Evolutionary conservation across 192 early-diverging fungal genomes (phyloP).

Genomic region (Backusella circina): DNA sequence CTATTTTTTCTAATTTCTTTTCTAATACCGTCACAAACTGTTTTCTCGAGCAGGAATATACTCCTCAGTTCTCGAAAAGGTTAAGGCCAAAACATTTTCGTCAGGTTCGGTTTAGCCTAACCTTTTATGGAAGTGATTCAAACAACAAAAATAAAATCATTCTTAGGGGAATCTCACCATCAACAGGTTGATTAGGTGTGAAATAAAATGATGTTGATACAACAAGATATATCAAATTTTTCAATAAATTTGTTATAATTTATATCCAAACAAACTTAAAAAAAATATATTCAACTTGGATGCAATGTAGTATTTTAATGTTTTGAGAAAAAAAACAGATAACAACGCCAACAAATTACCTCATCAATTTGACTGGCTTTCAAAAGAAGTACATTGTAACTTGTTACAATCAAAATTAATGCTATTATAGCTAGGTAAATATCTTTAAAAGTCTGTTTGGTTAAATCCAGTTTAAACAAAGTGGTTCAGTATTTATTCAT

Average conservation of each 20-base stretch:
- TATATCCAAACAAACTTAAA: background rate
- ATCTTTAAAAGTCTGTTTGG: background rate
- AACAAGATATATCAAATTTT: no score
- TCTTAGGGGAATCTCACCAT: background rate
- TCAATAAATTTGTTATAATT: no score
- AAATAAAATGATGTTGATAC: background rate
- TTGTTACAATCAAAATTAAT: background rate
- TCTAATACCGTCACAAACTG: background rate
- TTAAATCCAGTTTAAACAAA: background rate
- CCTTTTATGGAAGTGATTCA: background rate
- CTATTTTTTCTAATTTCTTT: no score
- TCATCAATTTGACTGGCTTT: constrained; percentile 3
- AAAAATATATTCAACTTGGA: background rate
- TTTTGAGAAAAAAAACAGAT: background rate
- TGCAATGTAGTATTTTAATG: background rate
- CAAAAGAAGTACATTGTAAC: background rate
- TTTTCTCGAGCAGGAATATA: background rate
- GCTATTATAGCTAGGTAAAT: background rate
- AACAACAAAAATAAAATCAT: background rate
- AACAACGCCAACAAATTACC: background rate
- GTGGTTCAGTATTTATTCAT: background rate
- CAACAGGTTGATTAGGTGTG: background rate
- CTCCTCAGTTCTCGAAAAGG: background rate
- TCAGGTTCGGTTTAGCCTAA: background rate
- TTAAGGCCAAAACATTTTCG: background rate